Base-by-base conservation (phyloP, 371 early-diverging fungal genomes). In the Mucor velutinosus region DNA sequence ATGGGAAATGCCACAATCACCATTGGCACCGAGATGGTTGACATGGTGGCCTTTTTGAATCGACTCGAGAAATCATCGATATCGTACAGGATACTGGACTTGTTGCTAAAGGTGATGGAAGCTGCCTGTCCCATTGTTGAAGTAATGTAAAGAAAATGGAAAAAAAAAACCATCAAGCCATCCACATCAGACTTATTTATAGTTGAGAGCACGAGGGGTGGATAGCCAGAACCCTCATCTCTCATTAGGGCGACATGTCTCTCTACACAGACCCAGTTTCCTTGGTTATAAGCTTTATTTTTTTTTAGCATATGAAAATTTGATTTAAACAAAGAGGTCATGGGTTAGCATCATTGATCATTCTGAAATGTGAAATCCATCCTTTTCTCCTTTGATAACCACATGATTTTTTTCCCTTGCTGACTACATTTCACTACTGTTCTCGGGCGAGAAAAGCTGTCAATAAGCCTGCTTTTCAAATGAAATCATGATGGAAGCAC, bases 1-100 rank as follows among this genome's bases (percentile, higher is more conserved):
- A 83, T 61, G 12, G 84, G 84, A 66, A 81, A 80, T 21, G 84
- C 84, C 14, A 83, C 72, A 58, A 83, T 78, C 23, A 81, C 73
- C 76, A 83, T 75, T 1, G 84, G 84, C 12, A 81, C 76, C 35
- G 79, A 67, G 15, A 80, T 66, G 5, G 82, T 76, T 2, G 83
- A 76, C 6, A 80, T 7, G 4, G 80, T 76, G n/a, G 76, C 76
- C 30, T 74, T 78, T 6, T 75, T 66, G 51, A 82, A 82, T 19
- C 73, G 65, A 39, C 53, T 73, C 6, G 76, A 69, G 30, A 82
- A 69, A 45, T 80, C 80, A 10, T 66, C 64, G 7, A 60, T 60
- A 41, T 74, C 65, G 25, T 64, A 63, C 27, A 74, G 49, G 10
- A 74, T 60, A 14, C 70, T 56, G 7, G 74, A 70, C 57, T 70